Percentiles rank a stretch among this genome's conserved stretches.
Evolutionary conservation across 2,329 filamentous ascomycete species (phyloP).

Genomic region (Aspergillus ibericus): DNA sequence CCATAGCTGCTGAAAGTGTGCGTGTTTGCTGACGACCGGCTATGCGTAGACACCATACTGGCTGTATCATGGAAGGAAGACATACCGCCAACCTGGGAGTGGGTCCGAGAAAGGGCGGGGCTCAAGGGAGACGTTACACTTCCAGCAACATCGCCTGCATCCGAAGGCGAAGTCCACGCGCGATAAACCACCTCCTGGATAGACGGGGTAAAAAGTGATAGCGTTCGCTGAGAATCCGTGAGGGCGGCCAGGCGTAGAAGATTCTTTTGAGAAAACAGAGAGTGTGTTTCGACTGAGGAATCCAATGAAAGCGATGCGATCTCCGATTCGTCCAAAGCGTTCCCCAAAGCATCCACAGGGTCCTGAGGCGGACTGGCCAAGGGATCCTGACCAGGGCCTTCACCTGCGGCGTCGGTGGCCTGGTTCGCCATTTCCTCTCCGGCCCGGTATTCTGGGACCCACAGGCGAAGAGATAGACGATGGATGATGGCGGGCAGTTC

Average conservation of each 20-base stretch:
- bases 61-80: slow-evolving; percentile 74
- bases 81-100: slow-evolving; percentile 64
- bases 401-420: slow-evolving; percentile 51
- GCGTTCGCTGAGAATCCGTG: slow-evolving; percentile 82
- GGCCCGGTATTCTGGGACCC: slow-evolving; percentile 81
- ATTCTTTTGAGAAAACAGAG: slow-evolving; percentile 94
- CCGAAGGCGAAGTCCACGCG: slow-evolving; percentile 80
- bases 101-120: slow-evolving; percentile 60
- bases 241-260: slow-evolving; percentile 77
- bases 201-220: slow-evolving; percentile 89
- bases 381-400: slow-evolving; percentile 72
- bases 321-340: slow-evolving; percentile 71
- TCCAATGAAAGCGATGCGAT: slow-evolving; percentile 78
- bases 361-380: slow-evolving; percentile 77
- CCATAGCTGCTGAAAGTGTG: slow-evolving; percentile 42
- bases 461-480: slow-evolving; percentile 80
- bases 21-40: slow-evolving; percentile 48
- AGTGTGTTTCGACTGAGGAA: slow-evolving; percentile 76
- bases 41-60: slow-evolving; percentile 66
- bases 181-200: slow-evolving; percentile 88
- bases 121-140: slow-evolving; percentile 44
- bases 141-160: slow-evolving; percentile 60
- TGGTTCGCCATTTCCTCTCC: slow-evolving; percentile 61
- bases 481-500: slow-evolving; percentile 96
- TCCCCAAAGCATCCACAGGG: slow-evolving; percentile 77